A percentile compares a stretch with the other conserved stretches of the same genome.
These are phyloP conservation scores for Arachnomyces sp. DNA, from an alignment of 2,329 filamentous ascomycete species.

Conservation along the genomic window DNA sequence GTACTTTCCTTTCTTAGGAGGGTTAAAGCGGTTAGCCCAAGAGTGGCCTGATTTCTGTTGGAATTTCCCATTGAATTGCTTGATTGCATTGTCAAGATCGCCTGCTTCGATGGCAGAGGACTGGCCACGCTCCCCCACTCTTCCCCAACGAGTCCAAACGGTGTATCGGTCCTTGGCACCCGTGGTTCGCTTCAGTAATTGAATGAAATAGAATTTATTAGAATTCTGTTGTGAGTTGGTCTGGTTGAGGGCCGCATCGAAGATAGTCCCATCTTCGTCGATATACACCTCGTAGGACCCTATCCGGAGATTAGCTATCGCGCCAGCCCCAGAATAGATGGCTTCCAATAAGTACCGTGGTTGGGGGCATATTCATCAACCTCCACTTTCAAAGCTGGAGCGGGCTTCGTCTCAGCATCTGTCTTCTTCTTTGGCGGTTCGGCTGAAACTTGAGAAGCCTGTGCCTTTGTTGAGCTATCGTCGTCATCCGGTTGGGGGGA, in stretches of 20 bases:
- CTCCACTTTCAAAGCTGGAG: conserved; percentile 33
- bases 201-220: conserved; percentile 75
- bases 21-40: conserved; percentile 40
- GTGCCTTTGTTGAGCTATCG: too few relatives aligned
- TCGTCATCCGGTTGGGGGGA: conserved; percentile 4
- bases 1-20: conserved; percentile 55
- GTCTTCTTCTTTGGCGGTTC: not conserved
- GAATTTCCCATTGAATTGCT: conserved; percentile 48
- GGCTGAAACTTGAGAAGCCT: too few relatives aligned
- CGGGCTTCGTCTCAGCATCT: not conserved
- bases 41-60: conserved; percentile 46
- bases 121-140: conserved; percentile 54
- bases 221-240: conserved; percentile 64
- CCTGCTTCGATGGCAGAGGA: conserved; percentile 33
- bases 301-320: conserved; percentile 3
- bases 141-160: conserved; percentile 73
- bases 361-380: conserved; percentile 39
- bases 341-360: conserved; percentile 10
- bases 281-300: conserved; percentile 51
- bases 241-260: conserved; percentile 71
- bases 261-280: conserved; percentile 58
- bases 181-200: conserved; percentile 45
- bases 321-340: not conserved
- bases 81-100: conserved; percentile 31
- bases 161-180: conserved; percentile 43